These are phyloP conservation scores for Curvularia hawaiiensis DNA, from an alignment of 2,329 filamentous ascomycete genomes.

Conservation along the genomic window DNA sequence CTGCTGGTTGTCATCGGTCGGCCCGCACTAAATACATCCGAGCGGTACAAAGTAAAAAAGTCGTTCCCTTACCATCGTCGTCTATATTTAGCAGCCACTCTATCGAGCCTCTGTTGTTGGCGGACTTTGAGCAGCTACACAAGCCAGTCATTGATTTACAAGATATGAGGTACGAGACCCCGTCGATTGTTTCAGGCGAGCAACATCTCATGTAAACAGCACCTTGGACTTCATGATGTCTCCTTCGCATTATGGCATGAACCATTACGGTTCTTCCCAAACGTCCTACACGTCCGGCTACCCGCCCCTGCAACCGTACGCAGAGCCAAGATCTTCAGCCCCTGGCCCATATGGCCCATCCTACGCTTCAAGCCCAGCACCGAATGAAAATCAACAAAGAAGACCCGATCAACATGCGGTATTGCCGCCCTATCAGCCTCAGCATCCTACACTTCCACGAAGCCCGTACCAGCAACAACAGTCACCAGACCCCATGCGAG, in stretches of 20 bases:
- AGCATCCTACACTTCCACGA: slow-evolving; percentile 32
- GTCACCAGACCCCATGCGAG: slow-evolving; percentile 35
- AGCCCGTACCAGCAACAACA: slow-evolving; percentile 45
- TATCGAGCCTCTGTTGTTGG: slow-evolving; percentile 25
- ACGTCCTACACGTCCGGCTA: slow-evolving; percentile 42
- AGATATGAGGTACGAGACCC: slow-evolving; percentile 47
- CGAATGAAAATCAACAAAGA: slow-evolving; percentile 32
- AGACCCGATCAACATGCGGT: slow-evolving; percentile 36
- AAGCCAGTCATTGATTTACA: slow-evolving; percentile 33
- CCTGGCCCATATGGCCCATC: slow-evolving; percentile 36
- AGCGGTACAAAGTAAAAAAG: slow-evolving; percentile 15
- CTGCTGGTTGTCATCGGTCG: slow-evolving; percentile 15
- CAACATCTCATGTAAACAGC: slow-evolving; percentile 34
- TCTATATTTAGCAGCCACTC: slow-evolving; percentile 32
- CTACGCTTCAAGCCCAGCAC: slow-evolving; percentile 35
- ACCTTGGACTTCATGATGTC: slow-evolving; percentile 49
- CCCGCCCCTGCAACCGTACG: slow-evolving; percentile 37
- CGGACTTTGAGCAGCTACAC: slow-evolving; percentile 29
- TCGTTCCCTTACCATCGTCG: slow-evolving; percentile 30
- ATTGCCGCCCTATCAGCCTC: slow-evolving; percentile 41
- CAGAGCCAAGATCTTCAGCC: slow-evolving; percentile 35
- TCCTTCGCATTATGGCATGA: slow-evolving; percentile 47
- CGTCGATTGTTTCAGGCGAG: background rate
- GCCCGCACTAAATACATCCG: slow-evolving; percentile 22
- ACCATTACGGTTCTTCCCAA: slow-evolving; percentile 42